phyloP scores from a whole-genome alignment of 179 eudicot genomes.

The Vitellaria paradoxa region DNA sequence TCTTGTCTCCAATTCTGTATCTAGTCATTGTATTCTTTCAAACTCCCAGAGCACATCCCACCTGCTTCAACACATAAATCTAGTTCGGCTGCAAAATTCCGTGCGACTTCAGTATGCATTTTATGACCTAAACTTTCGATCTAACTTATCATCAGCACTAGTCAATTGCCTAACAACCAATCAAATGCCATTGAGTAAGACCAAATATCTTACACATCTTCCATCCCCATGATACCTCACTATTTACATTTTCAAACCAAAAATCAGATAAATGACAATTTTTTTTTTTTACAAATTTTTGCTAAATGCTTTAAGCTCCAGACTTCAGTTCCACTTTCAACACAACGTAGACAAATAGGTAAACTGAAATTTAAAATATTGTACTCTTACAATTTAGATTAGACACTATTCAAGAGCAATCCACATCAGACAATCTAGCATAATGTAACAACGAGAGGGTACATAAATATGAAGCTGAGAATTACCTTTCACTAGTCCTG shows the following conservation, averaged over 20 bases:
- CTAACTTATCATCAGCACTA: neutral
- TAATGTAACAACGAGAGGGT: neutral
- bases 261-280: neutral
- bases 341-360: no score
- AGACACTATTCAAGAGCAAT: neutral
- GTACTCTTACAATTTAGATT: neutral
- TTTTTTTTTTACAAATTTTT: no score
- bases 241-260: neutral
- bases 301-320: no score
- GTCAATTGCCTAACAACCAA: conserved; percentile 4
- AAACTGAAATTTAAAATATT: no score
- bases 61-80: neutral
- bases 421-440: neutral
- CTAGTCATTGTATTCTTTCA: neutral
- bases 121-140: neutral
- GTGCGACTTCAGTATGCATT: neutral
- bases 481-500: conserved; percentile 95
- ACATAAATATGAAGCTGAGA: neutral
- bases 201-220: neutral
- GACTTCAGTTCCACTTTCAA: no score
- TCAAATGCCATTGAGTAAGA: neutral
- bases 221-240: neutral
- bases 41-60: neutral
- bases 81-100: neutral
- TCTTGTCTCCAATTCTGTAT: neutral